Evolutionary conservation across 2,329 filamentous ascomycete genomes (phyloP), one percentile per base, ranked within the genome.

Genomic region (Pezicula carpinea): DNA sequence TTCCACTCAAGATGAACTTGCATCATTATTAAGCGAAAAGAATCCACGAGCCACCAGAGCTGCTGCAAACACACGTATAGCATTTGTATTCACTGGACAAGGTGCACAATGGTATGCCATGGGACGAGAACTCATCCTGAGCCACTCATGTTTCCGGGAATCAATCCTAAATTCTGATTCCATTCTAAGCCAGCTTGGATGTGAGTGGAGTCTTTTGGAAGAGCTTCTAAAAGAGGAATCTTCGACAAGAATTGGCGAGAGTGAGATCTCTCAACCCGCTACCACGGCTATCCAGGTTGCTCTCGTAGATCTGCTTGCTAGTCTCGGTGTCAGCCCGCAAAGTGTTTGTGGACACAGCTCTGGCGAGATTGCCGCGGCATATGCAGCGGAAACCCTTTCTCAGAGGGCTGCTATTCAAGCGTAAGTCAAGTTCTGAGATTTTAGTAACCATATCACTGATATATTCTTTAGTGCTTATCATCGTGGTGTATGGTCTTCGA

Each of bases 331-430:
- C 18, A 53, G 47, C 5, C 67, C 70, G 0, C 43, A 52, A 0
- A 62, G 58, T 2, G 69, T 72, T 0, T 58, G 64, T 4, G 69
- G 72, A 2, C 72, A 75, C 53, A 73, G 69, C 1, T 66, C 60
- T 29, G 72, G 72, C 8, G 72, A 75, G 48, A 73, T 74, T 22
- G 70, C 57, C 3, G 72, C 72, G 1, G 71, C 71, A 0, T 74
- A 69, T 40, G 60, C 69, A 0, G 55, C 65, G 1, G 65, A 63
- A 2, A 53, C 56, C 1, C 35, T 70, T 1, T 56, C 53, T n/a
- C 50, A 53, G 6, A 49, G 56, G 4, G 56, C 61, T 19, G 66
- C 67, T 10, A 53, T 63, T 60, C 62, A 66, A 1, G 63, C 72
- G 6, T 75, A 6, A 38, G 35, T 21, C 13, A 4, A 15, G 5